Evolutionary conservation across 2,329 filamentous ascomycete species (phyloP).

Genomic region (Xylogone sp.): DNA sequence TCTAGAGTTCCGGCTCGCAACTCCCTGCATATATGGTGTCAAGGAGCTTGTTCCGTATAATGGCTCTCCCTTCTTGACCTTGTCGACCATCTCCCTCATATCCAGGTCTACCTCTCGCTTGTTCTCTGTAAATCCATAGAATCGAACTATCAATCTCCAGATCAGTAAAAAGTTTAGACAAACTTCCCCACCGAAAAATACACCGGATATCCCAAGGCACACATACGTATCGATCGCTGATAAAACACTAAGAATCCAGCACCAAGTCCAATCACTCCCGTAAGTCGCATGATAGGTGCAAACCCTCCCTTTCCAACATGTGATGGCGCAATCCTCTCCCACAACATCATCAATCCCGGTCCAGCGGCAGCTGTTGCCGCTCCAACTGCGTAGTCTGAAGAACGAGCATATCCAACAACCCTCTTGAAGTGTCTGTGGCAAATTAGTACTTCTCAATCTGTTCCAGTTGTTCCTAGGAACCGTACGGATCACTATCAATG

Average conservation of each 20-base stretch:
- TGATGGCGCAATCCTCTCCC: slow-evolving; percentile 84
- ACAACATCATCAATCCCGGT: slow-evolving; percentile 69
- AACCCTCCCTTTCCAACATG: slow-evolving; percentile 81
- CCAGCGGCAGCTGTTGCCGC: slow-evolving; percentile 64
- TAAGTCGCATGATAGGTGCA: slow-evolving; percentile 75
- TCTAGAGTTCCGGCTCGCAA: slow-evolving; percentile 86
- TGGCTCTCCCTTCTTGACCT: slow-evolving; percentile 87
- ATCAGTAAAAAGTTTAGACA: background rate
- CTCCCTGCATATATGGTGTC: slow-evolving; percentile 87
- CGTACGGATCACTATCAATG: slow-evolving; percentile 98
- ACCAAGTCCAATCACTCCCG: slow-evolving; percentile 65
- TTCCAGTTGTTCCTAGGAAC: slow-evolving; percentile 16
- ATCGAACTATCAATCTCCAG: slow-evolving; percentile 61
- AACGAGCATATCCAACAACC: slow-evolving; percentile 81
- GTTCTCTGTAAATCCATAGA: slow-evolving; percentile 95
- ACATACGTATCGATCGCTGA: slow-evolving; percentile 77
- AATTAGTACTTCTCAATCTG: slow-evolving; percentile 23
- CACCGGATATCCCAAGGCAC: background rate
- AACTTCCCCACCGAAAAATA: background rate
- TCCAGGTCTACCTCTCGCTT: slow-evolving; percentile 89
- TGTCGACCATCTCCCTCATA: slow-evolving; percentile 96
- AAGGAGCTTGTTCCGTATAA: slow-evolving; percentile 79
- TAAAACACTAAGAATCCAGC: slow-evolving; percentile 86
- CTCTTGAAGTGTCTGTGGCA: slow-evolving; percentile 76
- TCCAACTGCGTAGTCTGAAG: slow-evolving; percentile 76